Conservation (phyloP, 2,329 filamentous ascomycete genomes). For the Didymellaceae sp. region DNA sequence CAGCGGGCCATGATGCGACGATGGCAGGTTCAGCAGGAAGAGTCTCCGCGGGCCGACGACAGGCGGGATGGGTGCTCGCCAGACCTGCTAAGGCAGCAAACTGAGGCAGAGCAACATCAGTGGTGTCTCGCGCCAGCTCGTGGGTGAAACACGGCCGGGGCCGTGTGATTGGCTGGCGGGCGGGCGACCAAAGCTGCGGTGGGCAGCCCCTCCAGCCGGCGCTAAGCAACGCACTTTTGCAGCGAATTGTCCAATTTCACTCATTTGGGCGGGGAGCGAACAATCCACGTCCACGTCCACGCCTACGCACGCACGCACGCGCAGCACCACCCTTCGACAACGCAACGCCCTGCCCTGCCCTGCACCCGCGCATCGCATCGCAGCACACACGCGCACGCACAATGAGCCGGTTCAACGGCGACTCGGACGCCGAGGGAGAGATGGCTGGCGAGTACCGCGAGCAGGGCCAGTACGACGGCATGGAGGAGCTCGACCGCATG, state of each 20-base stretch:
- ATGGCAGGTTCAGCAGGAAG: conserved; percentile 4
- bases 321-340: conserved; percentile 6
- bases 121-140: conserved; percentile 1
- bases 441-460: conserved; percentile 89
- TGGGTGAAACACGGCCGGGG: conserved; percentile 9
- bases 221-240: conserved; percentile 18
- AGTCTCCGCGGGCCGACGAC: conserved; percentile 7
- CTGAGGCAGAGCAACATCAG: conserved; percentile 2
- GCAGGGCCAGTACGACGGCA: conserved; percentile 91
- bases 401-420: conserved; percentile 48
- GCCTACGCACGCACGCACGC: conserved; percentile 10
- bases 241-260: conserved; percentile 7
- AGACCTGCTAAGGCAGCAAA: conserved; percentile 2
- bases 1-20: conserved; percentile 5
- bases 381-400: conserved; percentile 6
- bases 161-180: conserved; percentile 4
- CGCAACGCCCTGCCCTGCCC: conserved; percentile 10
- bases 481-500: conserved; percentile 80
- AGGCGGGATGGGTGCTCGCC: conserved; percentile 9
- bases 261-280: conserved; percentile 19
- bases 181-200: neutral
- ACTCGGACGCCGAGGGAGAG: conserved; percentile 93
- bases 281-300: conserved; percentile 8
- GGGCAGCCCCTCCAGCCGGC: neutral
- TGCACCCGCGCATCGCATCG: conserved; percentile 7